Conservation (phyloP, 495 filamentous ascomycete species). For the Penicillium pancosmium region DNA sequence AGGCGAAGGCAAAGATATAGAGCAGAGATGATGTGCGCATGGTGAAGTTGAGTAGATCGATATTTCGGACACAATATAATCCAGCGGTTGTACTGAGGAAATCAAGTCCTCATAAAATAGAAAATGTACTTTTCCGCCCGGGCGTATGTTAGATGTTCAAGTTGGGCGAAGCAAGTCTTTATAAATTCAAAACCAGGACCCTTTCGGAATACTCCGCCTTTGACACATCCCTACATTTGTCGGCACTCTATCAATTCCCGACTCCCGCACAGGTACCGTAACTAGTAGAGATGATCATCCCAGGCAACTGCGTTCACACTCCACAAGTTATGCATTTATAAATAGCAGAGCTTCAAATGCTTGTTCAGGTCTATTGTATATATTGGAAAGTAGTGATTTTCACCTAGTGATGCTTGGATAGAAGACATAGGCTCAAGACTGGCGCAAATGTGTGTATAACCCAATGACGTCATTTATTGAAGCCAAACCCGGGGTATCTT, state of each 20-base stretch:
- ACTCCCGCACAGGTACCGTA: neutral
- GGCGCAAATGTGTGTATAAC: neutral
- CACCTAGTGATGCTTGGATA: neutral
- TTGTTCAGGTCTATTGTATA: neutral
- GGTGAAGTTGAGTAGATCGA: neutral
- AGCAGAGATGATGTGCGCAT: neutral
- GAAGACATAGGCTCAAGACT: neutral
- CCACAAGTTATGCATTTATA: neutral
- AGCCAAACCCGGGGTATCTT: neutral
- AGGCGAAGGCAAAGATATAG: conserved; percentile 1
- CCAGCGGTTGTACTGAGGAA: neutral
- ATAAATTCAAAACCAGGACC: neutral
- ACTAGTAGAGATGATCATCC: neutral
- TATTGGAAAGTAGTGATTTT: too few species aligned
- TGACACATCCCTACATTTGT: conserved; percentile 7
- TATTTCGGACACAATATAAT: neutral
- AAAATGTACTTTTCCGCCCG: neutral
- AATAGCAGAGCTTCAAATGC: neutral
- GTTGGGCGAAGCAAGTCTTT: neutral
- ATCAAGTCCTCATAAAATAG: neutral
- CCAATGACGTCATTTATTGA: neutral
- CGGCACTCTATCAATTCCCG: conserved; percentile 1
- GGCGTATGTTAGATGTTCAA: neutral
- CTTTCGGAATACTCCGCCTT: conserved; percentile 1
- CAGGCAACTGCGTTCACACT: neutral